A percentile compares a stretch with the other conserved stretches of the same genome.
phyloP scores from a whole-genome alignment of 1,284 basidiomycete genomes.

The Sporisorium scitamineum region DNA sequence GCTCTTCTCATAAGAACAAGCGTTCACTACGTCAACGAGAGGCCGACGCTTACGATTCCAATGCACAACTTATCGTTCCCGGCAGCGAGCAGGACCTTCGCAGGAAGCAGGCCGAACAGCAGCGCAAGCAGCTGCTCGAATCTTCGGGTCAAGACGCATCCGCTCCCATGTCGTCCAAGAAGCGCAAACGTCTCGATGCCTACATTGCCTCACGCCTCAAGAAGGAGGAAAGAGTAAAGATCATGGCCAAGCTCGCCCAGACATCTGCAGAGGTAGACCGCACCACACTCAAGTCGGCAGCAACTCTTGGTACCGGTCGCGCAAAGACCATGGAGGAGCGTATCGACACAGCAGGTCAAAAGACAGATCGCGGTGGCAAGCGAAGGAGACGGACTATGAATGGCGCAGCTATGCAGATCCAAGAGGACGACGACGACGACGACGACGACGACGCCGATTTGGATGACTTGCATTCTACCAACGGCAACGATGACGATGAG shows the following conservation, averaged over 20 bases:
- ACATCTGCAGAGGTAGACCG: slow-evolving; percentile 63
- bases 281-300: slow-evolving; percentile 60
- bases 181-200: slow-evolving; percentile 68
- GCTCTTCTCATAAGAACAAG: slow-evolving; percentile 66
- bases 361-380: slow-evolving; percentile 27
- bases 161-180: slow-evolving; percentile 65
- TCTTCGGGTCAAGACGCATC: slow-evolving; percentile 50
- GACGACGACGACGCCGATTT: slow-evolving; percentile 58
- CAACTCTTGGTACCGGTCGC: slow-evolving; percentile 65
- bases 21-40: slow-evolving; percentile 51
- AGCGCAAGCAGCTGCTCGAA: slow-evolving; percentile 49
- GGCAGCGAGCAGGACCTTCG: slow-evolving; percentile 47
- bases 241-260: slow-evolving; percentile 65
- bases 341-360: slow-evolving; percentile 53
- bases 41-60: slow-evolving; percentile 51
- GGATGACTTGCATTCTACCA: slow-evolving; percentile 14
- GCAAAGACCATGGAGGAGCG: slow-evolving; percentile 57
- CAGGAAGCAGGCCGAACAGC: slow-evolving; percentile 44
- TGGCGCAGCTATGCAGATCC: slow-evolving; percentile 46
- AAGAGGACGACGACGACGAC: slow-evolving; percentile 60
- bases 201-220: slow-evolving; percentile 68
- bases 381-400: slow-evolving; percentile 31
- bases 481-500: slow-evolving; percentile 15
- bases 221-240: slow-evolving; percentile 64
- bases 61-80: slow-evolving; percentile 61